Conservation (phyloP, 306 rosid genomes). For the Morella rubra region DNA sequence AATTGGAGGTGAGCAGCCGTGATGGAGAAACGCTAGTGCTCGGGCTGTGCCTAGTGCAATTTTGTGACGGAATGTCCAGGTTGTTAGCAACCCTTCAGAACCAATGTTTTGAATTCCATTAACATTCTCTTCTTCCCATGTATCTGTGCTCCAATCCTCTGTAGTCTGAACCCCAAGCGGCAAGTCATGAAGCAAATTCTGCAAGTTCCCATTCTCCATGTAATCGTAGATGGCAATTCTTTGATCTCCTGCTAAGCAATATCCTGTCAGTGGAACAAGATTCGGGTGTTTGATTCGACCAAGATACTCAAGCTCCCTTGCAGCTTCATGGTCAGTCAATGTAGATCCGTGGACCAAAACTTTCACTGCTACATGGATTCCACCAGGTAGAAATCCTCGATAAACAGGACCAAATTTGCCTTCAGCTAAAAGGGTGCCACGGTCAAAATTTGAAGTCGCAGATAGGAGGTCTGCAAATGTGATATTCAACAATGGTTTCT, state of each 20-base stretch:
- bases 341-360: slow-evolving; percentile 92
- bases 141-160: slow-evolving; percentile 93
- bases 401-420: slow-evolving; percentile 99
- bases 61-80: slow-evolving; percentile 90
- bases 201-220: slow-evolving; percentile 98
- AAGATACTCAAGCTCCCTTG: slow-evolving; percentile 89
- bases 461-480: slow-evolving; percentile 90
- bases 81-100: slow-evolving; percentile 75
- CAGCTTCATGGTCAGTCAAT: slow-evolving; percentile 86
- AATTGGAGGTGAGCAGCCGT: slow-evolving; percentile 97
- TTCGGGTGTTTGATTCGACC: slow-evolving; percentile 96
- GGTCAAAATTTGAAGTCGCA: slow-evolving; percentile 91
- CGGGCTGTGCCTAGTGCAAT: slow-evolving; percentile 93
- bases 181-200: slow-evolving; percentile 89
- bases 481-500: slow-evolving; percentile 85
- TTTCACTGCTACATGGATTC: slow-evolving; percentile 90
- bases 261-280: slow-evolving; percentile 94
- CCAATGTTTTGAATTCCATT: slow-evolving; percentile 72
- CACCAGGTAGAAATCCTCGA: slow-evolving; percentile 88
- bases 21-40: slow-evolving; percentile 92
- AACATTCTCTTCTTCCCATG: slow-evolving; percentile 76
- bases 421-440: slow-evolving; percentile 93
- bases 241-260: slow-evolving; percentile 97
- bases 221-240: slow-evolving; percentile 94
- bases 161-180: slow-evolving; percentile 89